Evolutionary conservation across 352 stramenopile species (phyloP).

Genomic region (Achlya hypogyna): DNA sequence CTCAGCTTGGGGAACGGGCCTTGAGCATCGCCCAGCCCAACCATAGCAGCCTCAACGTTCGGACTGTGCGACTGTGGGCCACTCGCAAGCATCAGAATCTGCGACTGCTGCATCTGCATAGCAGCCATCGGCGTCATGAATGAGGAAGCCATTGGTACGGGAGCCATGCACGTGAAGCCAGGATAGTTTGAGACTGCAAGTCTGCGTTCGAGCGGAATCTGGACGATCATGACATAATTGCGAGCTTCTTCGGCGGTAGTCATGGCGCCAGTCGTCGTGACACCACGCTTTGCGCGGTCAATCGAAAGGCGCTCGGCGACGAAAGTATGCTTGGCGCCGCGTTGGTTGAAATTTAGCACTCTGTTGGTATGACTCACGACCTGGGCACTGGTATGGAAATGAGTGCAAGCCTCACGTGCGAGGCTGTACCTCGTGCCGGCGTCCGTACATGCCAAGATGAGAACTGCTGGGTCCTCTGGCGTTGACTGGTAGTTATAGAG

Average conservation of each 20-base stretch:
- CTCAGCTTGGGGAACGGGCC: constrained; percentile 14
- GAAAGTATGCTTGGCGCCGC: constrained; percentile 10
- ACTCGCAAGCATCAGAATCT: neutral
- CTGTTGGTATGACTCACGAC: neutral
- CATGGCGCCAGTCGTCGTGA: neutral
- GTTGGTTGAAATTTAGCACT: constrained; percentile 5
- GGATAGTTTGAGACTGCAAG: no score
- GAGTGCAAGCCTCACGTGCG: neutral
- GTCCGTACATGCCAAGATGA: constrained; percentile 10
- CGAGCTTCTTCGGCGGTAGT: constrained; percentile 12
- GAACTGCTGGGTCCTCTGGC: neutral
- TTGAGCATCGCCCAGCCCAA: neutral
- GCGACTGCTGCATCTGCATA: neutral
- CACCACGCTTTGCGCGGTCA: neutral
- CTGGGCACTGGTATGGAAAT: constrained; percentile 1
- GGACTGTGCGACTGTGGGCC: neutral
- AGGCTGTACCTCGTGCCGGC: constrained; percentile 14
- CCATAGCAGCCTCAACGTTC: constrained; percentile 9
- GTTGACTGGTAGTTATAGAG: constrained; percentile 15
- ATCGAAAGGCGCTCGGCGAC: neutral
- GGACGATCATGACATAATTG: constrained; percentile 18
- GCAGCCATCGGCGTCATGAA: no score
- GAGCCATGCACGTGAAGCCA: no score
- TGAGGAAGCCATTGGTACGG: no score
- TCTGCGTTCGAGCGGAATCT: constrained; percentile 12